Conservation (phyloP, 139 green algal species). For the Picocystis salinarum region DNA sequence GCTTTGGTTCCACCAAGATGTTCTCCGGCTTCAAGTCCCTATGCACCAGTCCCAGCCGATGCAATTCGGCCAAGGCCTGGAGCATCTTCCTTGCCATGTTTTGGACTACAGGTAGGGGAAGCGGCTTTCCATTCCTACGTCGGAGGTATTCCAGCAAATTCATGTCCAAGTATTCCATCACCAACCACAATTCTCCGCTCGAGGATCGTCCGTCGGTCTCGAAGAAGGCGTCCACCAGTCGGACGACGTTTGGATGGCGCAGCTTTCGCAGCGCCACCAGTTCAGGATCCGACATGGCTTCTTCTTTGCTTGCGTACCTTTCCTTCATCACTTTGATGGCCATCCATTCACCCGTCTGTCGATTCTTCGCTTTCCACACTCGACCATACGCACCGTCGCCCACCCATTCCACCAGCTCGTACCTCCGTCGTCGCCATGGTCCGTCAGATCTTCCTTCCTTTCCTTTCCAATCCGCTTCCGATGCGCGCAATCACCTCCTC, state of each 20-base stretch:
- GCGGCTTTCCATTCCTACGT: constrained; percentile 77
- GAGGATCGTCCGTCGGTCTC: constrained; percentile 91
- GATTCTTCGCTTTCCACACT: constrained; percentile 85
- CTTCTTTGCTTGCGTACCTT: too few relatives aligned
- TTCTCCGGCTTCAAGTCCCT: constrained; percentile 77
- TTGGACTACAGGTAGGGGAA: constrained; percentile 52
- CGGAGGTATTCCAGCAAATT: constrained; percentile 92
- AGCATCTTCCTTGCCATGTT: constrained; percentile 79
- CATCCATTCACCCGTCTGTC: constrained; percentile 73
- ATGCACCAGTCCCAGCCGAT: constrained; percentile 90
- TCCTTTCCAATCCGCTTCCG: too few relatives aligned
- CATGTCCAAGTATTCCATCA: constrained; percentile 92
- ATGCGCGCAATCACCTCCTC: too few relatives aligned
- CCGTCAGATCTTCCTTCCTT: too few relatives aligned
- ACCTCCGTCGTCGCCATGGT: too few relatives aligned
- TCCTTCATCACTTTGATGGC: too few relatives aligned
- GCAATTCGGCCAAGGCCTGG: constrained; percentile 75
- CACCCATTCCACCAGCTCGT: constrained; percentile 80
- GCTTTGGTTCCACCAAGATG: not conserved
- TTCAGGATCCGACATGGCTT: not conserved
- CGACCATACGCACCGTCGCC: constrained; percentile 87
- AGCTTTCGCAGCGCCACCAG: constrained; percentile 60
- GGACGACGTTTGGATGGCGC: constrained; percentile 77
- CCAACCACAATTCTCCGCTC: constrained; percentile 91
- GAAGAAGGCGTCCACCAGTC: too few relatives aligned